Percentiles rank a stretch among this genome's conserved stretches.
phyloP scores from a whole-genome alignment of 192 early-diverging fungal species.

The Coemansia guatemalensis region DNA sequence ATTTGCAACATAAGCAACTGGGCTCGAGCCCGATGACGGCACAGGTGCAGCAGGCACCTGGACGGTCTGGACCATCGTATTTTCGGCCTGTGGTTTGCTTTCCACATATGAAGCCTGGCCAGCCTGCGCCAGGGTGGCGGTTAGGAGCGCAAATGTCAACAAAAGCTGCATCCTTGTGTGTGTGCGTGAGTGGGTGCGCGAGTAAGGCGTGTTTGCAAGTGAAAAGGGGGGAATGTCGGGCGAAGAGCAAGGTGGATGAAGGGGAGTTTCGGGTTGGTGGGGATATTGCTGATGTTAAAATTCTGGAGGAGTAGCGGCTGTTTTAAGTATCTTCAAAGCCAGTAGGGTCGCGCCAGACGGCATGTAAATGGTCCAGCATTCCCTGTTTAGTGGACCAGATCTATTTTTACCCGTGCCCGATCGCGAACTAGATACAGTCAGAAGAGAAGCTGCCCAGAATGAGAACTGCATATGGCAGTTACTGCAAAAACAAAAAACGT shows the following conservation, averaged over 20 bases:
- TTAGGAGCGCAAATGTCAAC: conserved; percentile 42
- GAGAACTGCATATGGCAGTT: background rate
- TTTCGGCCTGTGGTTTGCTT: conserved; percentile 15
- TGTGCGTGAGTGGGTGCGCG: background rate
- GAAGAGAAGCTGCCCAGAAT: background rate
- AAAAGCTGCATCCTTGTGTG: conserved; percentile 31
- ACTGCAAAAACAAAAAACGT: background rate
- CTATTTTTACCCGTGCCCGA: conserved; percentile 1
- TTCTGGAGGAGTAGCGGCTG: background rate
- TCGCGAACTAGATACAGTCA: background rate
- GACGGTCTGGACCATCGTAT: background rate
- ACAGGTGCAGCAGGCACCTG: conserved; percentile 4
- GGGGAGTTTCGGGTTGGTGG: background rate
- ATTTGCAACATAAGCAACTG: conserved; percentile 29
- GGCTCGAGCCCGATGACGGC: conserved; percentile 5
- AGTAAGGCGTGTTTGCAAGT: conserved; percentile 1
- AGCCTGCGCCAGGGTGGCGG: conserved; percentile 24
- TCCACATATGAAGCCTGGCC: conserved; percentile 31
- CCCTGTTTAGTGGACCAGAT: background rate
- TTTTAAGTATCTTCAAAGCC: background rate
- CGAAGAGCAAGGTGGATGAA: background rate
- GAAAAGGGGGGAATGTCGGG: background rate
- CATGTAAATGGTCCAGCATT: background rate
- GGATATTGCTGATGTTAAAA: background rate
- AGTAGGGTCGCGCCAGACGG: background rate